Base-by-base conservation (phyloP, 1,284 basidiomycete genomes). In the Cronartium quercuum region DNA sequence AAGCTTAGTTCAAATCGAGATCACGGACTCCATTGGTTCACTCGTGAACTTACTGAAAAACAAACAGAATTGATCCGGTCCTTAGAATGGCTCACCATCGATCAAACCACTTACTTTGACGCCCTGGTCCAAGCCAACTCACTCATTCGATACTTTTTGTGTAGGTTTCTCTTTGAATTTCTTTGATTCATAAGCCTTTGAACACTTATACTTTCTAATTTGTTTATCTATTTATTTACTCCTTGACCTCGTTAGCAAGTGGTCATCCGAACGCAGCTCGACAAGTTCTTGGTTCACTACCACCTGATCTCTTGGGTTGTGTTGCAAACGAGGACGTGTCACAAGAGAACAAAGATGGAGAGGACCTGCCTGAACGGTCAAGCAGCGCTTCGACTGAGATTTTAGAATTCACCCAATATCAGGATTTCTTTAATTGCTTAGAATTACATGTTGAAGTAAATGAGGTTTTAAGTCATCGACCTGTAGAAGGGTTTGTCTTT, bases 11-110 rank as follows among this genome's bases (percentile, higher is more conserved):
- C 63, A 12, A 66, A 74, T 35, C 6, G 37, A n/a, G 47, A 66
- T 24, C 70, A 74, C 61, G 70, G 70, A 42, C 51, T 66, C 15
- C 58, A 66, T 41, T 51, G 61, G 34, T 66, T 65, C 38, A 66
- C 55, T 47, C 51, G 67, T 62, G 51, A 66, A 58, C 60, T 75
- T n/a, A 75, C 73, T 21, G 65, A 68, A 41, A 67, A 62, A 66
- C 73, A 68, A 55, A 75, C 44, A n/a, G 71, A 90, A 64, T 84
- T 98, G 9, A 86, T 97, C 66, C 87, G 92, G 9, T 90, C 91
- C 0, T 89, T 98, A 75, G 94, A 98, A 80, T 98, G 95, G 95
- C 91, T 95, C 61, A 91, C 88, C 0, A 91, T 92, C 81, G 84
- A 87, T 77, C 76, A 75, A 9, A 66, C 77, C 21, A 95, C 92